Conservation (phyloP, 495 filamentous ascomycete species). For the Paragyromitra xinjiangensis region DNA sequence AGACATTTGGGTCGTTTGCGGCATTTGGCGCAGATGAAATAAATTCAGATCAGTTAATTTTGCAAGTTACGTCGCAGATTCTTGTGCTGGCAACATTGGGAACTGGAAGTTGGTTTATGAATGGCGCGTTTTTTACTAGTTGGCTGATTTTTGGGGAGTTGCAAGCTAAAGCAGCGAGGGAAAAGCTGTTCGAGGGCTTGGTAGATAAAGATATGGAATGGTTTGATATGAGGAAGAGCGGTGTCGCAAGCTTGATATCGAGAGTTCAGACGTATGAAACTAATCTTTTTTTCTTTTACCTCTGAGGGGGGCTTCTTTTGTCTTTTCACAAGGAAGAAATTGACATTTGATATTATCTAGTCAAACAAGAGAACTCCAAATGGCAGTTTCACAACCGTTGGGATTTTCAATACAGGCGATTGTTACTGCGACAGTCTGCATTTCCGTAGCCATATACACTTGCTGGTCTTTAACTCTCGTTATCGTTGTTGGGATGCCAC, state of each 20-base stretch:
- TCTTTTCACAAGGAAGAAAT: not conserved
- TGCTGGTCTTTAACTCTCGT: constrained; percentile 88
- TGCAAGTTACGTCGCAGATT: constrained; percentile 67
- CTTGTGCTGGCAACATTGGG: constrained; percentile 70
- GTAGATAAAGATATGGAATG: constrained; percentile 78
- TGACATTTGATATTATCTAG: constrained; percentile 60
- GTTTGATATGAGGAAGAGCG: constrained; percentile 79
- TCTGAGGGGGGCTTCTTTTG: not conserved
- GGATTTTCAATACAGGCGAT: constrained; percentile 72
- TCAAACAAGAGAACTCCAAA: constrained; percentile 82
- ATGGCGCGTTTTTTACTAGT: constrained; percentile 69
- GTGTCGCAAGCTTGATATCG: constrained; percentile 75
- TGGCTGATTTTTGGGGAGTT: constrained; percentile 84
- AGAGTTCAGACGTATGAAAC: constrained; percentile 75
- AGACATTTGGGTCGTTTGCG: constrained; percentile 76
- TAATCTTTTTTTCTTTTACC: not conserved
- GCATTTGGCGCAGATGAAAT: constrained; percentile 69
- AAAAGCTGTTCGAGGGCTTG: constrained; percentile 71
- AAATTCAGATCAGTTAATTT: constrained; percentile 63
- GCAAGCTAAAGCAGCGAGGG: constrained; percentile 73
- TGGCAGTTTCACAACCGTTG: constrained; percentile 78
- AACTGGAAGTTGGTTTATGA: constrained; percentile 69
- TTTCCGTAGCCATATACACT: constrained; percentile 75
- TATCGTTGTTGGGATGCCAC: constrained; percentile 77
- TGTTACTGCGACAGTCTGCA: constrained; percentile 68